These are phyloP conservation scores for Hemisphaericaspora nanyangensis DNA, from an alignment of 805 yeast genomes.

Conservation along the genomic window DNA sequence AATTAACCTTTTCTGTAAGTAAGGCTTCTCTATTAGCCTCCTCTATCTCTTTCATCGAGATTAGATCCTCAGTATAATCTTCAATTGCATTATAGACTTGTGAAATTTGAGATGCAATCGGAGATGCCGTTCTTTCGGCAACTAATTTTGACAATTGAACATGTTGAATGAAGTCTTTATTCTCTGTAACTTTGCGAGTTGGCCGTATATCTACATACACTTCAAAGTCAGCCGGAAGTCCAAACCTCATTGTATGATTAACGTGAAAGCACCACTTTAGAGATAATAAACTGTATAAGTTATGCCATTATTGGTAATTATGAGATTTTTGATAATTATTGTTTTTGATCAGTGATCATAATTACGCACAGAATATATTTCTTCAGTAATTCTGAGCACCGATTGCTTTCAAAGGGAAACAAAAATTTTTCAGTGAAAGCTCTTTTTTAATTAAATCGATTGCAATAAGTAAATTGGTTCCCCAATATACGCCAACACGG, in stretches of 20 bases:
- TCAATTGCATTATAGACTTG: conserved; percentile 8
- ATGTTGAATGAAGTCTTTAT: not conserved
- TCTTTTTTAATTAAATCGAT: not conserved
- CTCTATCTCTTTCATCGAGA: not conserved
- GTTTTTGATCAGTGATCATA: not conserved
- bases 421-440: conserved; percentile 1
- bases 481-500: conserved; percentile 1
- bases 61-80: not conserved
- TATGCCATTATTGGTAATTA: too few relatives aligned
- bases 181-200: not conserved
- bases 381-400: not conserved
- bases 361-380: not conserved
- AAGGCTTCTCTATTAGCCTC: not conserved
- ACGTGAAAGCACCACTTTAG: not conserved
- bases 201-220: conserved; percentile 9
- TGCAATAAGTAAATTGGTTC: not conserved
- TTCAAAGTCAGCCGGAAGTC: conserved; percentile 23
- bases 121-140: conserved; percentile 12
- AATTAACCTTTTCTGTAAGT: not conserved
- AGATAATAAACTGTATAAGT: too few relatives aligned
- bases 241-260: conserved; percentile 23
- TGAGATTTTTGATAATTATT: too few relatives aligned
- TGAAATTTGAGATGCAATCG: conserved; percentile 21
- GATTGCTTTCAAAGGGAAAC: not conserved
- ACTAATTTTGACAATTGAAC: not conserved